Conservation (phyloP, 805 yeast genomes). For the Ogataea methylovora region DNA sequence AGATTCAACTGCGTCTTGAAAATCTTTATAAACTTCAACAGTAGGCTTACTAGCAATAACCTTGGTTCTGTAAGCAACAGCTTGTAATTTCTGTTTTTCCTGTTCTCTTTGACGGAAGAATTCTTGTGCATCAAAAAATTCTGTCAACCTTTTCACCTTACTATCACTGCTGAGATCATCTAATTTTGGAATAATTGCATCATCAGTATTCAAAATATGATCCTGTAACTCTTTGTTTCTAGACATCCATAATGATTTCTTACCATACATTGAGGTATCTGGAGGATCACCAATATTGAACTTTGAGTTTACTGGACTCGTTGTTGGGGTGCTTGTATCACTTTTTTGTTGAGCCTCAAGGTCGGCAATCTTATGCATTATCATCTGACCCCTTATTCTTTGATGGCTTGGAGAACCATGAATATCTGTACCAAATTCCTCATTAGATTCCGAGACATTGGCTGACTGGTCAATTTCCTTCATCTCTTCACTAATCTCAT, state of each 20-base stretch:
- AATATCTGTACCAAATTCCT: background rate
- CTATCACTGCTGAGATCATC: conserved; percentile 16
- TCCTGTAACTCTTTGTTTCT: conserved; percentile 14
- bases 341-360: conserved; percentile 1
- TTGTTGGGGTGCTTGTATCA: background rate
- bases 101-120: conserved; percentile 81
- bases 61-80: conserved; percentile 57
- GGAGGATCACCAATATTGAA: background rate
- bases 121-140: conserved; percentile 70
- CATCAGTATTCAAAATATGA: conserved; percentile 12
- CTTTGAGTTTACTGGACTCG: background rate
- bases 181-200: conserved; percentile 9
- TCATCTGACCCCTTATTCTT: conserved; percentile 12
- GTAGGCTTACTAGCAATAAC: conserved; percentile 74
- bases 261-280: conserved; percentile 4
- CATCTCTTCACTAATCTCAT: background rate
- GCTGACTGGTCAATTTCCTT: background rate
- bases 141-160: conserved; percentile 60
- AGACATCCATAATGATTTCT: conserved; percentile 15
- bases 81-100: conserved; percentile 58
- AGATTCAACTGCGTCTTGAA: conserved; percentile 75
- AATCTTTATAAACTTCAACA: conserved; percentile 84
- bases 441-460: too few species aligned
- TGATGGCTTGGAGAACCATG: background rate
- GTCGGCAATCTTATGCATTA: conserved; percentile 18